These are phyloP conservation scores for Plantago coronopus DNA, from an alignment of 305 asterid species.

Conservation along the genomic window DNA sequence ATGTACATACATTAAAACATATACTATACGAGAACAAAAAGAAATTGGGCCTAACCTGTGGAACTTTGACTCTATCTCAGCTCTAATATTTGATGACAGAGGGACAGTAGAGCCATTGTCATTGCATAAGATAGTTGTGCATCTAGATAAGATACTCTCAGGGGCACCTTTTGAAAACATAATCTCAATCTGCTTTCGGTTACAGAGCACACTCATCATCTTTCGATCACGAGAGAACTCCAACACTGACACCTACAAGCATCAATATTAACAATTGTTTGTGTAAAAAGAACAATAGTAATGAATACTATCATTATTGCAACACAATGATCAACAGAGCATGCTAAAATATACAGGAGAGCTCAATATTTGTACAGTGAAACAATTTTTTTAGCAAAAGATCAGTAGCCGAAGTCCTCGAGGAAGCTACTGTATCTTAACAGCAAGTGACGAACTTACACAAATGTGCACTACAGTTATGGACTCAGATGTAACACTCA, in stretches of 20 bases:
- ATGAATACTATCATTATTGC: constrained; percentile 11
- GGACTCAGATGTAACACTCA: too few relatives aligned
- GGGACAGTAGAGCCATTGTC: constrained; percentile 82
- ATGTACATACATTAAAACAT: neutral
- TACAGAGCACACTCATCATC: constrained; percentile 99
- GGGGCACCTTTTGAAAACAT: constrained; percentile 99
- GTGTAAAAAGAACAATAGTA: constrained; percentile 13
- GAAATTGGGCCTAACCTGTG: constrained; percentile 46
- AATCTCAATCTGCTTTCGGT: constrained; percentile 85
- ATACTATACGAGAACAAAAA: constrained; percentile 8
- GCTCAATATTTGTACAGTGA: too few relatives aligned
- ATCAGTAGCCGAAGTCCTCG: too few relatives aligned
- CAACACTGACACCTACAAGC: constrained; percentile 72
- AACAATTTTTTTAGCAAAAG: too few relatives aligned
- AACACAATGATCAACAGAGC: too few relatives aligned
- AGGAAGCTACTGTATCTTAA: too few relatives aligned
- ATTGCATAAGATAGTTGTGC: constrained; percentile 86
- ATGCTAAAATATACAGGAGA: too few relatives aligned
- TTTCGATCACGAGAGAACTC: constrained; percentile 99
- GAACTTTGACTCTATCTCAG: constrained; percentile 76
- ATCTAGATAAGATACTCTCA: constrained; percentile 88
- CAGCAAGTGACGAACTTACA: too few relatives aligned
- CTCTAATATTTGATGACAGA: constrained; percentile 71
- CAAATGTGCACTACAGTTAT: too few relatives aligned
- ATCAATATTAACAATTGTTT: constrained; percentile 16